A percentile compares a stretch with the other conserved stretches of the same genome.
Evolutionary conservation across 495 filamentous ascomycete genomes (phyloP).

Genomic region (Talaromyces liani): DNA sequence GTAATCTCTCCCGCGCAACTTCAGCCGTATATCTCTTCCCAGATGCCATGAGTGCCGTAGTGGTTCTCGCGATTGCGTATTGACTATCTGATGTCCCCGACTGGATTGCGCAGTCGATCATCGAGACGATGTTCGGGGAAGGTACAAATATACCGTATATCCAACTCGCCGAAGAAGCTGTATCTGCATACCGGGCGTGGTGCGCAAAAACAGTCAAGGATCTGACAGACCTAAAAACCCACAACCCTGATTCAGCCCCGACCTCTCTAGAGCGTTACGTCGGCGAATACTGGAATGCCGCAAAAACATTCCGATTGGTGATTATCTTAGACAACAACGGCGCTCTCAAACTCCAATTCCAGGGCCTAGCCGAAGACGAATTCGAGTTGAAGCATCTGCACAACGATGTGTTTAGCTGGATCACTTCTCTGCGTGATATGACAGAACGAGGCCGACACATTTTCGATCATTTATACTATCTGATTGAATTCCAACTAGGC

Average conservation of each 20-base stretch:
- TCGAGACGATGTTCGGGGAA: background rate
- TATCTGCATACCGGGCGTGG: background rate
- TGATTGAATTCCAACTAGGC: background rate
- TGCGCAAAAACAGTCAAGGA: background rate
- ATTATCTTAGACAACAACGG: background rate
- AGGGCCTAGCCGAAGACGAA: background rate
- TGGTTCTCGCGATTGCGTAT: background rate
- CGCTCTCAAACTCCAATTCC: background rate
- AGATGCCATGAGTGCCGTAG: background rate
- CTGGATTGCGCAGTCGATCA: background rate
- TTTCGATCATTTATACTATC: background rate
- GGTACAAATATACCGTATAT: background rate
- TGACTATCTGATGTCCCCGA: background rate
- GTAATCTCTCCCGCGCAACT: no score
- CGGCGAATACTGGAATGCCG: background rate
- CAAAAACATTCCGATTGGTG: background rate
- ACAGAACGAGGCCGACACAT: background rate
- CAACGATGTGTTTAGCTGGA: background rate
- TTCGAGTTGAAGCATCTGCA: background rate
- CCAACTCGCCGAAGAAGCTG: background rate
- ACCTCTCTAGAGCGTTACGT: background rate
- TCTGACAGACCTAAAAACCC: background rate
- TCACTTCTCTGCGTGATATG: background rate
- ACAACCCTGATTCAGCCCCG: background rate
- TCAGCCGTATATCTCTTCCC: background rate